These are phyloP conservation scores for Cladosporium sp. DNA, from an alignment of 2,329 filamentous ascomycete species.

Conservation along the genomic window DNA sequence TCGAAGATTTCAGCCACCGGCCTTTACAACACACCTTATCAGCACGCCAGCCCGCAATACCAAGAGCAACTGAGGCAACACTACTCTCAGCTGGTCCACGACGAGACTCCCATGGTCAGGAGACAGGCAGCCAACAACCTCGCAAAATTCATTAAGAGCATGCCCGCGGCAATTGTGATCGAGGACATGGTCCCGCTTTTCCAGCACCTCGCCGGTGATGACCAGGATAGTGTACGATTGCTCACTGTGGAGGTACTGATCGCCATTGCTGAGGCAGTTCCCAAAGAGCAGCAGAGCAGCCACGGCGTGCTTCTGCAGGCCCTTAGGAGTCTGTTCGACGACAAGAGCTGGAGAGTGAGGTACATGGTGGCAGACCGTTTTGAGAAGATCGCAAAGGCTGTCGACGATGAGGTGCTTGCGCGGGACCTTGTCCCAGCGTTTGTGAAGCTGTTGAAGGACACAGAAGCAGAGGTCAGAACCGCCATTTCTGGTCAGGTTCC, in stretches of 20 bases:
- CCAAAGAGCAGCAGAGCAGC: conserved; percentile 95
- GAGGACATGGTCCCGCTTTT: conserved; percentile 99
- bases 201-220: conserved; percentile 91
- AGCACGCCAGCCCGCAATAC: conserved; percentile 78
- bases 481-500: conserved; percentile 97
- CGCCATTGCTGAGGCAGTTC: conserved; percentile 92
- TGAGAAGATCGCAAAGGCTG: conserved; percentile 98
- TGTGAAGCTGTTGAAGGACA: conserved; percentile 95
- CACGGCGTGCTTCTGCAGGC: conserved; percentile 90
- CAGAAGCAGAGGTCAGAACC: conserved; percentile 93
- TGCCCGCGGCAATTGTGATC: conserved; percentile 85
- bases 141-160: conserved; percentile 95
- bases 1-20: conserved; percentile 98
- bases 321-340: conserved; percentile 88
- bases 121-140: conserved; percentile 95
- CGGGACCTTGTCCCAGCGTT: conserved; percentile 94
- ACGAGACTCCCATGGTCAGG: conserved; percentile 98
- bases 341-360: conserved; percentile 98
- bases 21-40: conserved; percentile 89
- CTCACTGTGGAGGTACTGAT: conserved; percentile 96
- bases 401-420: conserved; percentile 92
- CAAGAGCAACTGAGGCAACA: conserved; percentile 90
- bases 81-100: conserved; percentile 88
- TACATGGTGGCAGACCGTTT: conserved; percentile 99
- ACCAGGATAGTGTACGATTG: conserved; percentile 94